Evolutionary conservation across 495 filamentous ascomycete genomes (phyloP).

Genomic region (Lasiosphaeria ovina): DNA sequence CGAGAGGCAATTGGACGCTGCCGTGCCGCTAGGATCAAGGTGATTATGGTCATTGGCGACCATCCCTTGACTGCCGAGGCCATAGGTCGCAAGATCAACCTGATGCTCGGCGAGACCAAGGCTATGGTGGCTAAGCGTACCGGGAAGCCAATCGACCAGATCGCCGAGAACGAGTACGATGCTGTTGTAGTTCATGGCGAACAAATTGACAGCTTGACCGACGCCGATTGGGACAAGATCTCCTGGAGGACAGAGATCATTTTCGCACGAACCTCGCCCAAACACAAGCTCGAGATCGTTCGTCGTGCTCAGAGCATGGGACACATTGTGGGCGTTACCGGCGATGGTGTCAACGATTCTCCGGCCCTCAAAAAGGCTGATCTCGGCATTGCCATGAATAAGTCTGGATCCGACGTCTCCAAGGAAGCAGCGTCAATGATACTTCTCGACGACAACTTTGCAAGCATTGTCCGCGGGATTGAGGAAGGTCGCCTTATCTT

Average conservation of each 20-base stretch:
- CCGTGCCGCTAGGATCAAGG: constrained; percentile 54
- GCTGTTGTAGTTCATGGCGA: constrained; percentile 62
- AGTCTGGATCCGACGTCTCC: constrained; percentile 77
- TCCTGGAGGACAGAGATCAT: constrained; percentile 39
- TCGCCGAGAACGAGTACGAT: constrained; percentile 24
- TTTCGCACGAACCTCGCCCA: constrained; percentile 70
- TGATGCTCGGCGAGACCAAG: constrained; percentile 31
- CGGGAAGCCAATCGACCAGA: constrained; percentile 31
- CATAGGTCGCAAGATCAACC: constrained; percentile 53
- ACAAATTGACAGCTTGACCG: constrained; percentile 64
- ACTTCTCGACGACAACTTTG: constrained; percentile 81
- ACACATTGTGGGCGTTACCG: constrained; percentile 77
- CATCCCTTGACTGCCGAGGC: constrained; percentile 61
- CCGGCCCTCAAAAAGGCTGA: constrained; percentile 79
- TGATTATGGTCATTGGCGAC: constrained; percentile 68
- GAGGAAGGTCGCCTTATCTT: constrained; percentile 63
- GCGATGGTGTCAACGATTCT: constrained; percentile 86
- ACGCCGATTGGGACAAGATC: constrained; percentile 63
- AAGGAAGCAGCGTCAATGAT: constrained; percentile 84
- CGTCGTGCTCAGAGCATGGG: constrained; percentile 55
- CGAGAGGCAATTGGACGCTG: constrained; percentile 52
- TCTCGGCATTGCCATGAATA: constrained; percentile 82
- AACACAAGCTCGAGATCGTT: constrained; percentile 72
- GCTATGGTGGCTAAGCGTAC: constrained; percentile 28
- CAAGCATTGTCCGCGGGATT: constrained; percentile 67